phyloP scores from a whole-genome alignment of 2,329 filamentous ascomycete species.

The Xylaria sp. region DNA sequence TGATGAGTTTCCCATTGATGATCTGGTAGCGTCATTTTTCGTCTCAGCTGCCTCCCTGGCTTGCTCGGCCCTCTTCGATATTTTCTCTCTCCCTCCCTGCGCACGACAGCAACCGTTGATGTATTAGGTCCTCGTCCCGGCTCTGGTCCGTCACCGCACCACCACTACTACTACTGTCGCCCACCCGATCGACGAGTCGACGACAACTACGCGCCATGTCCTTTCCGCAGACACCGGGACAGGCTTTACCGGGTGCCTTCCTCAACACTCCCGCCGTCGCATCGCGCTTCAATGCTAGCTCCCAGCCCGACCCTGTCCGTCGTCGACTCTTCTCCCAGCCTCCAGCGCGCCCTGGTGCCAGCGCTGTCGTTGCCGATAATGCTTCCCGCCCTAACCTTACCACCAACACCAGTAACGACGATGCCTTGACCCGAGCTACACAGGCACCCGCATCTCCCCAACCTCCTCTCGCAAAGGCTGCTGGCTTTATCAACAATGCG shows the following conservation, averaged over 20 bases:
- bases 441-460: slow-evolving; percentile 55
- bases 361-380: not conserved
- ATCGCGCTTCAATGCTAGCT: slow-evolving; percentile 59
- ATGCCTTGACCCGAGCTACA: slow-evolving; percentile 44
- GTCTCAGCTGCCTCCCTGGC: slow-evolving; percentile 46
- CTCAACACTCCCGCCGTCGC: slow-evolving; percentile 76
- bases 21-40: slow-evolving; percentile 44
- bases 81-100: not conserved
- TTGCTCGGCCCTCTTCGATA: slow-evolving; percentile 37
- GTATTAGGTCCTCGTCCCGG: slow-evolving; percentile 9
- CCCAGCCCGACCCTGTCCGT: slow-evolving; percentile 59
- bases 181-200: slow-evolving; percentile 18
- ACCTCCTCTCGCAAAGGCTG: slow-evolving; percentile 76
- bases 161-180: slow-evolving; percentile 8
- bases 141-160: slow-evolving; percentile 4
- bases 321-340: slow-evolving; percentile 61
- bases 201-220: slow-evolving; percentile 57
- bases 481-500: slow-evolving; percentile 83
- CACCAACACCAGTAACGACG: slow-evolving; percentile 32
- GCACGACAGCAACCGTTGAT: slow-evolving; percentile 14
- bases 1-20: slow-evolving; percentile 49
- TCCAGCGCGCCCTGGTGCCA: slow-evolving; percentile 26
- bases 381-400: slow-evolving; percentile 15
- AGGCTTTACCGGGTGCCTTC: slow-evolving; percentile 79
- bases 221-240: slow-evolving; percentile 71